Evolutionary conservation across 352 stramenopile species (phyloP).

Genomic region (Pythium phragmitis): DNA sequence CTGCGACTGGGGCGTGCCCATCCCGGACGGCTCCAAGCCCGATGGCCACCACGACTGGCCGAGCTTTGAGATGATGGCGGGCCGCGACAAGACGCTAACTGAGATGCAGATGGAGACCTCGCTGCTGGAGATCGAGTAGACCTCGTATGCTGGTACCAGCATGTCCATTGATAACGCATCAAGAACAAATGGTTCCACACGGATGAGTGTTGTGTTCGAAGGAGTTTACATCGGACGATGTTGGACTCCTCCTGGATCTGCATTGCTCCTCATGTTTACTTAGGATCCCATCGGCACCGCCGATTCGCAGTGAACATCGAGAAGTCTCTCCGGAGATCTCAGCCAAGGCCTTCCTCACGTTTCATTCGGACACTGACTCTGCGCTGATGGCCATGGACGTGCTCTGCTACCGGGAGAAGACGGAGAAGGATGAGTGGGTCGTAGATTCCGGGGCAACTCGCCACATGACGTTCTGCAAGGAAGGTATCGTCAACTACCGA

Average conservation of each 20-base stretch:
- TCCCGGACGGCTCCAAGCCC: constrained; percentile 78
- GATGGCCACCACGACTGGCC: constrained; percentile 7
- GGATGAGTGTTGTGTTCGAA: too few relatives aligned
- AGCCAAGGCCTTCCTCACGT: constrained; percentile 1
- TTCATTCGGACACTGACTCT: background rate
- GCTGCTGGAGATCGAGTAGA: constrained; percentile 37
- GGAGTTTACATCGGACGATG: too few relatives aligned
- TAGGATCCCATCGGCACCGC: too few relatives aligned
- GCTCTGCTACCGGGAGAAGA: background rate
- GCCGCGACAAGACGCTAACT: constrained; percentile 17
- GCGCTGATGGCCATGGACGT: background rate
- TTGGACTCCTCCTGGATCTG: too few relatives aligned
- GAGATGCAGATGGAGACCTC: constrained; percentile 29
- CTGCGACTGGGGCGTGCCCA: constrained; percentile 87
- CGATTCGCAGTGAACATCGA: too few relatives aligned
- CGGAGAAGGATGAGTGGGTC: background rate
- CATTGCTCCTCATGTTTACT: too few relatives aligned
- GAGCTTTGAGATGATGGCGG: constrained; percentile 16
- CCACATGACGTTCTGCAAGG: background rate
- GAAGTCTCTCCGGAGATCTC: too few relatives aligned
- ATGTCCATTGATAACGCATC: too few relatives aligned
- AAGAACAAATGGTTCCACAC: too few relatives aligned
- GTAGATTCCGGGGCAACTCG: background rate
- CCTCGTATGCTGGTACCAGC: too few relatives aligned
- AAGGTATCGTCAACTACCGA: background rate